A percentile compares a stretch with the other conserved stretches of the same genome.
Conservation (phyloP, 192 early-diverging fungal species). For the Backusella sp. region DNA sequence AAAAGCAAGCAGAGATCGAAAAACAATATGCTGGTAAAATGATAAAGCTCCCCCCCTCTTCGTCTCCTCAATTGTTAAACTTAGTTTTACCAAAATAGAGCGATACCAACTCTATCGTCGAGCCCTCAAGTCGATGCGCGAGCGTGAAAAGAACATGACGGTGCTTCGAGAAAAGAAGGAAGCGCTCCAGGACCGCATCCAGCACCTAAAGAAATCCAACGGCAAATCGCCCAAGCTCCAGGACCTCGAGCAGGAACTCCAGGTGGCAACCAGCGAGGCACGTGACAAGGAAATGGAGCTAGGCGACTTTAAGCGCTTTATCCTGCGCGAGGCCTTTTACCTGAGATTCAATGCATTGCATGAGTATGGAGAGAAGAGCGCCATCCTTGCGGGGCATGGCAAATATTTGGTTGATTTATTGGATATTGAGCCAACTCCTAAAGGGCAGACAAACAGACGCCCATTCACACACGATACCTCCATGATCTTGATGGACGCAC, state of each 20-base stretch:
- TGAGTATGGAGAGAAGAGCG: slow-evolving; percentile 38
- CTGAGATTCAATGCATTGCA: slow-evolving; percentile 39
- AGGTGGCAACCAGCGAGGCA: not conserved
- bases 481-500: slow-evolving; percentile 24
- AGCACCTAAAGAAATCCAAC: slow-evolving; percentile 16
- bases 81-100: not conserved
- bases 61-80: not conserved
- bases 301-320: slow-evolving; percentile 39
- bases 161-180: slow-evolving; percentile 23
- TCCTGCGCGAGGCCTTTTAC: slow-evolving; percentile 38
- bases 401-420: slow-evolving; percentile 38
- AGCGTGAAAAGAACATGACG: slow-evolving; percentile 5
- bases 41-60: not conserved
- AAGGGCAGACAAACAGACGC: slow-evolving; percentile 9
- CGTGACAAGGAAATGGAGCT: slow-evolving; percentile 20
- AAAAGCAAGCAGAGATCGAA: slow-evolving; percentile 12
- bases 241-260: slow-evolving; percentile 29
- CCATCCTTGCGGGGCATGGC: slow-evolving; percentile 37
- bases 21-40: slow-evolving; percentile 11
- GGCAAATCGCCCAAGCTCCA: slow-evolving; percentile 4
- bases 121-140: slow-evolving; percentile 24
- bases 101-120: slow-evolving; percentile 27
- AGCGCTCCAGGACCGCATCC: slow-evolving; percentile 15
- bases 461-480: slow-evolving; percentile 25
- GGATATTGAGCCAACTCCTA: slow-evolving; percentile 35